Conservation (phyloP, 2,329 filamentous ascomycete species). For the Pseudogymnoascus sp. region DNA sequence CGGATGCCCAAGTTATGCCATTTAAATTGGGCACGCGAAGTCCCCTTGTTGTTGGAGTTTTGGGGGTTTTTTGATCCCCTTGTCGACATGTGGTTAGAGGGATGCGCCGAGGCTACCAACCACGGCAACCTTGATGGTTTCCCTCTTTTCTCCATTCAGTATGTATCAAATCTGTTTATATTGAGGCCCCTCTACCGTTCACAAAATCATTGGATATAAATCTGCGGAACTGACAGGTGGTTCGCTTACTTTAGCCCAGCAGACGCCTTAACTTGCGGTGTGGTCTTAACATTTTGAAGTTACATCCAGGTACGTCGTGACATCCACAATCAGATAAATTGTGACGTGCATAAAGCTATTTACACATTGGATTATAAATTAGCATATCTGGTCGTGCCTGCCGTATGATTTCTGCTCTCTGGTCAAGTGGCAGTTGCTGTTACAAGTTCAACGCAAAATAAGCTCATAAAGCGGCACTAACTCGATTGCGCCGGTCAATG, state of each 20-base stretch:
- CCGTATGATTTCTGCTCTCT: background rate
- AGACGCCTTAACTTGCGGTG: background rate
- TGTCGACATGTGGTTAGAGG: background rate
- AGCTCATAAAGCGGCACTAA: background rate
- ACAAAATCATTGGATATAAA: background rate
- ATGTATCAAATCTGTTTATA: background rate
- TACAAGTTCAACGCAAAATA: background rate
- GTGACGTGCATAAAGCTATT: background rate
- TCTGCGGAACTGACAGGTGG: background rate
- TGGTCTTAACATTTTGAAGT: background rate
- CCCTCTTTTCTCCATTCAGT: background rate
- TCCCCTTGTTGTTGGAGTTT: background rate
- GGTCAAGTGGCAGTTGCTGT: background rate
- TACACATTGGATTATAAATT: background rate
- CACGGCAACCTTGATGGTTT: background rate
- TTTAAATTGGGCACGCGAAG: background rate
- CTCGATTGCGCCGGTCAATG: background rate
- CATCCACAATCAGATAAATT: background rate
- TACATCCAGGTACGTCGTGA: background rate
- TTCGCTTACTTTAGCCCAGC: background rate
- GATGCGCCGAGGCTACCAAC: background rate
- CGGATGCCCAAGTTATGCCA: background rate
- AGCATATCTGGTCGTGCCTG: background rate
- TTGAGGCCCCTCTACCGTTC: background rate
- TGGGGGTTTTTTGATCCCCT: background rate